A percentile compares a stretch with the other conserved stretches of the same genome.
phyloP scores from a whole-genome alignment of 2,329 filamentous ascomycete species.

The Pleoardoris graminearum region DNA sequence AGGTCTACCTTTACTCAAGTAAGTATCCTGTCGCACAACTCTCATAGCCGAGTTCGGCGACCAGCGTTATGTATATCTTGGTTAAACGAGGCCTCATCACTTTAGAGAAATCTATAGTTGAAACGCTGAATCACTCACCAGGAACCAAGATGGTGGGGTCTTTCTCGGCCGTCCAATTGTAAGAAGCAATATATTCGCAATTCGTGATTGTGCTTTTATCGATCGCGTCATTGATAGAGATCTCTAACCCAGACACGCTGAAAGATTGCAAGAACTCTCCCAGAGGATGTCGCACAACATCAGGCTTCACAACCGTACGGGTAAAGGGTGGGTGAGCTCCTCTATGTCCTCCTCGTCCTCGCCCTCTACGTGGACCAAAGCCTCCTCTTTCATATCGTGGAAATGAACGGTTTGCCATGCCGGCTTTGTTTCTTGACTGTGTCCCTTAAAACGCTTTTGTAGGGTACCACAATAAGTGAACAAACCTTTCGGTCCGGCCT shows the following conservation, averaged over 20 bases:
- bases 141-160: constrained; percentile 44
- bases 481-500: background rate
- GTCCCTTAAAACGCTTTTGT: background rate
- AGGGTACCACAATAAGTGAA: background rate
- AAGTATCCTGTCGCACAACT: background rate
- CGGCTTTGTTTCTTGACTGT: background rate
- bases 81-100: too few relatives aligned
- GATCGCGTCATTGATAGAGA: background rate
- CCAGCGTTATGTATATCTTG: too few relatives aligned
- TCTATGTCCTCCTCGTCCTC: constrained; percentile 20
- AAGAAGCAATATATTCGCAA: constrained; percentile 54
- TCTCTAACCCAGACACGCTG: constrained; percentile 14
- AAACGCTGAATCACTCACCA: constrained; percentile 16
- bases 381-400: constrained; percentile 21
- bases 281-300: constrained; percentile 34
- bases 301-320: constrained; percentile 21
- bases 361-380: constrained; percentile 28
- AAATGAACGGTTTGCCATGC: constrained; percentile 12
- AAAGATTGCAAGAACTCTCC: constrained; percentile 33
- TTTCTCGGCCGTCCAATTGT: constrained; percentile 53
- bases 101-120: too few relatives aligned
- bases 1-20: constrained; percentile 49
- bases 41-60: too few relatives aligned
- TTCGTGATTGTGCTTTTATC: constrained; percentile 41
- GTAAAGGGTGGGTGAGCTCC: constrained; percentile 7